Conservation (phyloP, 768 basidiomycete genomes). For the Pulveroboletus sp. region DNA sequence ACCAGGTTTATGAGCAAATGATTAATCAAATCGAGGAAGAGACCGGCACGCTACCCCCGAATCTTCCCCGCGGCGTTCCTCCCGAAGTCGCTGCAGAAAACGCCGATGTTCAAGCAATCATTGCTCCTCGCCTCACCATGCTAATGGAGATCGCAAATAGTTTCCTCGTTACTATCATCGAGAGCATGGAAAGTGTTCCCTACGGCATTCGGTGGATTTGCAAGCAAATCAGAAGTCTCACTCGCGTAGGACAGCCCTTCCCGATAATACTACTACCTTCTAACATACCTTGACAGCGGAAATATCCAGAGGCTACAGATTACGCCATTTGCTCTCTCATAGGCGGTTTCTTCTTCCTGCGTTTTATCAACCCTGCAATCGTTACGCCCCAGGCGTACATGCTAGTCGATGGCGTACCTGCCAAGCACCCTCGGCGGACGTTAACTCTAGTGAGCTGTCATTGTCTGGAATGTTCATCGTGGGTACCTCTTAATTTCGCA, state of each 20-base stretch:
- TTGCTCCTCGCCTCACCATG: constrained; percentile 95
- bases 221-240: constrained; percentile 97
- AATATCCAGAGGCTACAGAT: constrained; percentile 98
- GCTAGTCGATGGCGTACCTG: constrained; percentile 96
- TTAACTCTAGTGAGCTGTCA: constrained; percentile 70
- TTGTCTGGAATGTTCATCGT: neutral
- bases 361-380: constrained; percentile 99
- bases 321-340: constrained; percentile 98
- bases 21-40: constrained; percentile 98
- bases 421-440: constrained; percentile 95
- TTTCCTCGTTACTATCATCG: constrained; percentile 96
- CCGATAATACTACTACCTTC: neutral
- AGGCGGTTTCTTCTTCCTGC: constrained; percentile 99
- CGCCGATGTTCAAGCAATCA: constrained; percentile 94
- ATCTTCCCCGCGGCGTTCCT: constrained; percentile 87
- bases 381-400: constrained; percentile 99
- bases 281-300: constrained; percentile 54
- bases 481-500: constrained; percentile 2
- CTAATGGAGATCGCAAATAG: constrained; percentile 99
- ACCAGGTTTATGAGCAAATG: constrained; percentile 98
- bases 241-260: constrained; percentile 56
- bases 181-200: constrained; percentile 96
- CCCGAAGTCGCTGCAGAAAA: constrained; percentile 95
- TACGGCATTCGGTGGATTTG: constrained; percentile 99
- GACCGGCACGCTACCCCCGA: constrained; percentile 84